These are phyloP conservation scores for Nothopassalora personata DNA, from an alignment of 2,329 filamentous ascomycete species.

Conservation along the genomic window DNA sequence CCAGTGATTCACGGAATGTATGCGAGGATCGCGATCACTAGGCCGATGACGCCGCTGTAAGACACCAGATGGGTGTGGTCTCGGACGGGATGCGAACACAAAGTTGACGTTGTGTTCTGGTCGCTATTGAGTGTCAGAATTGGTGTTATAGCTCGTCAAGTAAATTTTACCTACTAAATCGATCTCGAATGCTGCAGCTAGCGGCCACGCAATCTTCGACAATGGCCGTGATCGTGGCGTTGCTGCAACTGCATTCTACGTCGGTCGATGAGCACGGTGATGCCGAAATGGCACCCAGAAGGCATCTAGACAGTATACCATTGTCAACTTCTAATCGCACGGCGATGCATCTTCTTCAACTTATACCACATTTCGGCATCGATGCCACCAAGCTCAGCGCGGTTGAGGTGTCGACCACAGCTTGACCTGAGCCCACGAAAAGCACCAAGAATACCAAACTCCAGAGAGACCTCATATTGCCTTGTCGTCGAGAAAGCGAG, in stretches of 20 bases:
- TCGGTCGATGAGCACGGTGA: constrained; percentile 18
- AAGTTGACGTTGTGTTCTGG: constrained; percentile 16
- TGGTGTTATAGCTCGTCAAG: neutral
- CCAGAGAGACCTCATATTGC: neutral
- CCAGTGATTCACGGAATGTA: constrained; percentile 11
- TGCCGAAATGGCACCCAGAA: constrained; percentile 13
- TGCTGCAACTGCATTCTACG: constrained; percentile 18
- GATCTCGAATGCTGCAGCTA: constrained; percentile 11
- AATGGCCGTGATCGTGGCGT: constrained; percentile 4
- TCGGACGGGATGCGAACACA: constrained; percentile 13
- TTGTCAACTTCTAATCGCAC: neutral
- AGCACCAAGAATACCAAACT: neutral
- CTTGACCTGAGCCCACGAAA: neutral
- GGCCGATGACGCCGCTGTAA: constrained; percentile 9
- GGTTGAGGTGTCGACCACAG: neutral
- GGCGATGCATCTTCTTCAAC: neutral
- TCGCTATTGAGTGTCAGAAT: constrained; percentile 1
- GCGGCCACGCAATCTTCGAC: constrained; percentile 5
- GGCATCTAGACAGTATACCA: constrained; percentile 12
- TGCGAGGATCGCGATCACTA: constrained; percentile 9
- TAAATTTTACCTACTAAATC: constrained; percentile 6
- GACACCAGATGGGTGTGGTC: constrained; percentile 9
- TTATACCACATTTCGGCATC: constrained; percentile 11
- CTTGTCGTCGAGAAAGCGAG: neutral
- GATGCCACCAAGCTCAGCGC: constrained; percentile 2